Percentiles rank a stretch among this genome's conserved stretches.
phyloP scores from a whole-genome alignment of 73 alveolate genomes.

The Tetrahymena elliotti region DNA sequence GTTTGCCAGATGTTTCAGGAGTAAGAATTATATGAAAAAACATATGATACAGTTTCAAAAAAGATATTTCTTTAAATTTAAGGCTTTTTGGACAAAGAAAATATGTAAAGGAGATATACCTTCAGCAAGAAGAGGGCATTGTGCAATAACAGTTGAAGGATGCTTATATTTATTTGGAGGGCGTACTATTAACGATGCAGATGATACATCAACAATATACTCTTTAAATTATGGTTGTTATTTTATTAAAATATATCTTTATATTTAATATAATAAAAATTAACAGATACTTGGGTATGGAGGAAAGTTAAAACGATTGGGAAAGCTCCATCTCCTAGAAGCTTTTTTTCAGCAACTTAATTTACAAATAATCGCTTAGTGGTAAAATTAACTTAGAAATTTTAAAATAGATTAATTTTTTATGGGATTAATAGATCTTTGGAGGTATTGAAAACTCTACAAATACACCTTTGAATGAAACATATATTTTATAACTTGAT shows the following conservation, averaged over 20 bases:
- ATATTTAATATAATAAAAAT: neutral
- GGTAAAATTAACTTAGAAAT: neutral
- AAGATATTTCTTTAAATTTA: neutral
- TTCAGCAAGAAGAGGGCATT: constrained; percentile 33
- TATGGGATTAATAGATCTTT: neutral
- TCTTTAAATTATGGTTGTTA: neutral
- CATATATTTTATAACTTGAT: constrained; percentile 7
- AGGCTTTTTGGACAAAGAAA: constrained; percentile 24
- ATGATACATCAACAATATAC: neutral
- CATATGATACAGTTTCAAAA: neutral
- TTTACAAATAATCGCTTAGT: constrained; percentile 14
- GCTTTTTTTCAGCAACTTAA: constrained; percentile 10
- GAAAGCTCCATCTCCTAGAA: constrained; percentile 32
- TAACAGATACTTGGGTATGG: constrained; percentile 20
- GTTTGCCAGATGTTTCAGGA: constrained; percentile 31
- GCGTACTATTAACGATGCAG: neutral
- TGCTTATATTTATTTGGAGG: constrained; percentile 25
- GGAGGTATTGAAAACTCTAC: constrained; percentile 33
- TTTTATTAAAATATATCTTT: neutral
- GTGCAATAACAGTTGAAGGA: constrained; percentile 15
- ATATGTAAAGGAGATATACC: constrained; percentile 37
- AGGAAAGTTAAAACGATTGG: constrained; percentile 22
- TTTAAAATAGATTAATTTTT: neutral
- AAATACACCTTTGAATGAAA: constrained; percentile 20
- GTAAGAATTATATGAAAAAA: neutral